Percentiles rank a stretch among this genome's conserved stretches.
These are phyloP conservation scores for Eucalyptus dawsonii DNA, from an alignment of 345 rosid species.

Conservation along the genomic window DNA sequence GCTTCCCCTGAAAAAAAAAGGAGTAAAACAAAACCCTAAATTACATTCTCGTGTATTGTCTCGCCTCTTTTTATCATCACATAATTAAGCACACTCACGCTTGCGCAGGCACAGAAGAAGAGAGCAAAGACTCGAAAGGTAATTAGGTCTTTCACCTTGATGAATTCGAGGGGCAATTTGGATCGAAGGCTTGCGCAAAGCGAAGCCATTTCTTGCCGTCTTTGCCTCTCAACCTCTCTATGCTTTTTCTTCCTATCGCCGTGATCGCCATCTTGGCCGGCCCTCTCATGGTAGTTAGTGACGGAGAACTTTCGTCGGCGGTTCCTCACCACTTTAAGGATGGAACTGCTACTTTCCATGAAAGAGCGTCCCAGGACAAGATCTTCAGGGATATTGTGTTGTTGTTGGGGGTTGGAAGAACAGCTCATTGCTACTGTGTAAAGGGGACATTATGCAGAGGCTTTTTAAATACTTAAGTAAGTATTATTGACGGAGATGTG, in stretches of 20 bases:
- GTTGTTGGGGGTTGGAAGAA: conserved; percentile 18
- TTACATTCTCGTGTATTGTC: not conserved
- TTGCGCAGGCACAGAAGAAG: not conserved
- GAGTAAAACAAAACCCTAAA: not conserved
- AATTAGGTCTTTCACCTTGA: conserved; percentile 33
- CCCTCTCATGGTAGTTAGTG: not conserved
- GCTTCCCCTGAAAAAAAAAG: conserved; percentile 47
- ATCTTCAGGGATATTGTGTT: conserved; percentile 24
- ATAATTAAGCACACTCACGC: not conserved
- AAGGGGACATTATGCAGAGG: conserved; percentile 36
- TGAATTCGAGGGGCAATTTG: conserved; percentile 57
- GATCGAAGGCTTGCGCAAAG: conserved; percentile 45
- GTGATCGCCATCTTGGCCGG: not conserved
- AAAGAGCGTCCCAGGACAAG: not conserved
- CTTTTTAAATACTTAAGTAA: not conserved
- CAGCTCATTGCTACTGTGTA: conserved; percentile 61
- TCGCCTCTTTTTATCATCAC: not conserved
- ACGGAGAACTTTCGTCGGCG: not conserved
- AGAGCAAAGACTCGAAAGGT: not conserved
- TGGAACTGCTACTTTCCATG: not conserved
- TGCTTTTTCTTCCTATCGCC: conserved; percentile 49
- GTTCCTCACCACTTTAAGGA: not conserved
- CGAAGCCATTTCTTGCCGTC: conserved; percentile 73
- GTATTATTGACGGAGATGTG: not conserved
- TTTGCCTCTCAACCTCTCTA: conserved; percentile 54